Evolutionary conservation across 2,329 filamentous ascomycete species (phyloP).

Genomic region (Coniella lustricola): DNA sequence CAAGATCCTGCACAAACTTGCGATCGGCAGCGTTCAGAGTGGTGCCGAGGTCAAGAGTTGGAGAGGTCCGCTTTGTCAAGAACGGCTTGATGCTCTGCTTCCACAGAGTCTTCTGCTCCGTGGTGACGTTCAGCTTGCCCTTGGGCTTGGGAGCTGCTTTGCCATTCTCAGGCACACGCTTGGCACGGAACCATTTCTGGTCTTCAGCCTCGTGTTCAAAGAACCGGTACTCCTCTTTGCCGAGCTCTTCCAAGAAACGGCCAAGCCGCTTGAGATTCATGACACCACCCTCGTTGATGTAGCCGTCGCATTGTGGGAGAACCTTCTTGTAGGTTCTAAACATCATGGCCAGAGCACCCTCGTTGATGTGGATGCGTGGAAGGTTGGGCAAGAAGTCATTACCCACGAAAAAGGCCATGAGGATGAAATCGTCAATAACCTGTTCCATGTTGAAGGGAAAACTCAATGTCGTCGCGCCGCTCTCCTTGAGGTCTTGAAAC

Average conservation of each 20-base stretch:
- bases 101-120: slow-evolving; percentile 75
- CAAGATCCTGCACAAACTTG: slow-evolving; percentile 86
- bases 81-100: slow-evolving; percentile 73
- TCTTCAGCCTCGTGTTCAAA: slow-evolving; percentile 89
- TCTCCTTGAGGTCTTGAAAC: slow-evolving; percentile 82
- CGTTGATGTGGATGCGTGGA: slow-evolving; percentile 95
- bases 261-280: slow-evolving; percentile 81
- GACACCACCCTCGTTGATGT: slow-evolving; percentile 90
- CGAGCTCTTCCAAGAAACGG: slow-evolving; percentile 73
- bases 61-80: slow-evolving; percentile 59
- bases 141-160: slow-evolving; percentile 49
- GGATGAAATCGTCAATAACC: slow-evolving; percentile 97
- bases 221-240: slow-evolving; percentile 82
- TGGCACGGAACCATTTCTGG: slow-evolving; percentile 85
- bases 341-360: slow-evolving; percentile 94
- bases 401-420: slow-evolving; percentile 99
- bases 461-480: slow-evolving; percentile 50
- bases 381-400: slow-evolving; percentile 98
- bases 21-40: slow-evolving; percentile 76
- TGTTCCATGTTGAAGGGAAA: slow-evolving; percentile 91
- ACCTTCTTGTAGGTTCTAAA: slow-evolving; percentile 93
- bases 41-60: slow-evolving; percentile 65
- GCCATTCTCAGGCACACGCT: slow-evolving; percentile 65
- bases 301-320: slow-evolving; percentile 79
- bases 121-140: slow-evolving; percentile 66